These are phyloP conservation scores for Diplodia corticola DNA, from an alignment of 2,329 filamentous ascomycete genomes.

Conservation along the genomic window DNA sequence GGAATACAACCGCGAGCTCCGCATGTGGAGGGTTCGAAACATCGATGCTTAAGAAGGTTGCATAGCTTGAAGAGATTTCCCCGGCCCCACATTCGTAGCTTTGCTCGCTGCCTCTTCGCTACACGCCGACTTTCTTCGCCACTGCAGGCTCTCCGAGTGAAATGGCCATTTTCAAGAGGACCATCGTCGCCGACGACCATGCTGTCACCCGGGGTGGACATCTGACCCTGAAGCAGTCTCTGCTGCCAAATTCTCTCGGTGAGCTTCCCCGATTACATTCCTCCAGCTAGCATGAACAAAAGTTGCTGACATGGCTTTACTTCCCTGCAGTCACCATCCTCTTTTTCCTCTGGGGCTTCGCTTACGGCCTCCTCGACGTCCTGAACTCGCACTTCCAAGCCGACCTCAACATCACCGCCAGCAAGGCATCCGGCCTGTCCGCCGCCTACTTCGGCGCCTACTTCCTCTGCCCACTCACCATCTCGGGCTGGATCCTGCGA, in stretches of 20 bases:
- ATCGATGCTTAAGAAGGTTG: neutral
- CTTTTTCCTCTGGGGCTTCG: slow-evolving; percentile 88
- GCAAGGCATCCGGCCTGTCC: slow-evolving; percentile 67
- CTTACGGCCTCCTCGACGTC: slow-evolving; percentile 81
- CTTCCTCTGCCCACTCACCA: slow-evolving; percentile 59
- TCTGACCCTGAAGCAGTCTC: slow-evolving; percentile 26
- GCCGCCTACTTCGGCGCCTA: slow-evolving; percentile 73
- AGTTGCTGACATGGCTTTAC: neutral
- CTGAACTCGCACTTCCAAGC: slow-evolving; percentile 71
- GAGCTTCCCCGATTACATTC: neutral
- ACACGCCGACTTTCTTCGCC: no score
- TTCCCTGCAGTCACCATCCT: slow-evolving; percentile 64
- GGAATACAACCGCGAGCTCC: neutral
- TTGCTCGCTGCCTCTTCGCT: neutral
- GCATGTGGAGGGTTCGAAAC: neutral
- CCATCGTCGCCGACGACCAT: slow-evolving; percentile 26
- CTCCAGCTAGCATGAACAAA: neutral
- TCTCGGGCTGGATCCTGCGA: slow-evolving; percentile 19
- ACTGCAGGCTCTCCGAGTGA: neutral
- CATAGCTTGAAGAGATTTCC: neutral
- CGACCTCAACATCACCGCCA: slow-evolving; percentile 62
- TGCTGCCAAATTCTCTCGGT: slow-evolving; percentile 26
- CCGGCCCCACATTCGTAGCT: neutral
- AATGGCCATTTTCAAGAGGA: slow-evolving; percentile 21
- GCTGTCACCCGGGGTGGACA: slow-evolving; percentile 26